A percentile compares a stretch with the other conserved stretches of the same genome.
Conservation (phyloP, 768 basidiomycete species). For the Xerocomus spinulosus region DNA sequence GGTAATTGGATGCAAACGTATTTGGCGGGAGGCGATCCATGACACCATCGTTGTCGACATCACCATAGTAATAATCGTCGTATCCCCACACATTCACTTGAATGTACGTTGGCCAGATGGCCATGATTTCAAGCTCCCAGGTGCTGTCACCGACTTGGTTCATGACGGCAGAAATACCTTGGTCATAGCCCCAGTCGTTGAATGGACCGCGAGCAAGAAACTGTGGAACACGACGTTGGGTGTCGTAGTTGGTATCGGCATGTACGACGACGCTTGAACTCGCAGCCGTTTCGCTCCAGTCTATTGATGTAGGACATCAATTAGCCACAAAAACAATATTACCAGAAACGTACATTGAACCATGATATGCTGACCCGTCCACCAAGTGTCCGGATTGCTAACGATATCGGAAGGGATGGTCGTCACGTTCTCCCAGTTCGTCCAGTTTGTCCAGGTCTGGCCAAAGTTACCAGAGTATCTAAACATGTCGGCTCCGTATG, state of each 20-base stretch:
- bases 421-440: slow-evolving; percentile 69
- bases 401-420: slow-evolving; percentile 59
- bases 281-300: slow-evolving; percentile 69
- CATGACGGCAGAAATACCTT: slow-evolving; percentile 72
- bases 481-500: slow-evolving; percentile 82
- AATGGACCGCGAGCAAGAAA: slow-evolving; percentile 84
- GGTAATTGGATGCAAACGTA: slow-evolving; percentile 74
- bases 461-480: slow-evolving; percentile 88
- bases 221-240: slow-evolving; percentile 76
- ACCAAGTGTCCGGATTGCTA: slow-evolving; percentile 47
- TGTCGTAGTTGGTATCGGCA: slow-evolving; percentile 62
- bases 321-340: not conserved
- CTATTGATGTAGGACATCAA: slow-evolving; percentile 33
- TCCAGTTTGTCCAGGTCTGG: slow-evolving; percentile 79
- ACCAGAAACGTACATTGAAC: slow-evolving; percentile 65
- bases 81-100: slow-evolving; percentile 90
- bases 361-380: slow-evolving; percentile 81
- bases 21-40: slow-evolving; percentile 92
- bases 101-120: slow-evolving; percentile 83
- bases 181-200: slow-evolving; percentile 90
- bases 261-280: slow-evolving; percentile 69
- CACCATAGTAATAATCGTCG: slow-evolving; percentile 92
- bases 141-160: slow-evolving; percentile 53
- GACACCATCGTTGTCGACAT: slow-evolving; percentile 80
- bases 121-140: slow-evolving; percentile 89